A percentile compares a stretch with the other conserved stretches of the same genome.
These are phyloP conservation scores for Russula virescens DNA, from an alignment of 768 basidiomycete genomes.

Conservation along the genomic window DNA sequence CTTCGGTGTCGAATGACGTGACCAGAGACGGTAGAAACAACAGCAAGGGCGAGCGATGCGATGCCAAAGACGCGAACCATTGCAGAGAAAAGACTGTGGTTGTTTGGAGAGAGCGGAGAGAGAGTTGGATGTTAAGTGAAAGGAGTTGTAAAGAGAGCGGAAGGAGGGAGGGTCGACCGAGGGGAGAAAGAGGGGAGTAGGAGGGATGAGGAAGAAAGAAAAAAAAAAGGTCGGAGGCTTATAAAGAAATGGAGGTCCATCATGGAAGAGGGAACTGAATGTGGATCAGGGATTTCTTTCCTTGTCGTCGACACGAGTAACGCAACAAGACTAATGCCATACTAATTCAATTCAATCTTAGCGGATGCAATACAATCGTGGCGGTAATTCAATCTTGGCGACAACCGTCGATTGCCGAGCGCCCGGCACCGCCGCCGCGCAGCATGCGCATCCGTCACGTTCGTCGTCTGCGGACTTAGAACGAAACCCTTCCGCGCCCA, in stretches of 20 bases:
- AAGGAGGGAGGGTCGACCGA: background rate
- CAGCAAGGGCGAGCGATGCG: conserved; percentile 41
- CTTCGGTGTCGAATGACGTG: conserved; percentile 5
- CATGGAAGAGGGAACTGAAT: background rate
- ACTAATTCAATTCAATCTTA: too few relatives aligned
- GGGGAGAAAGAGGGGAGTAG: background rate
- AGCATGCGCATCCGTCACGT: too few relatives aligned
- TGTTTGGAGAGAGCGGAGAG: conserved; percentile 27
- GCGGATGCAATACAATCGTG: too few relatives aligned
- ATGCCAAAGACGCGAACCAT: conserved; percentile 33
- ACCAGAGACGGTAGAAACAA: conserved; percentile 28
- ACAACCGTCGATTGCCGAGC: background rate
- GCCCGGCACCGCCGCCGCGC: too few relatives aligned
- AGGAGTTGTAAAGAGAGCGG: conserved; percentile 18
- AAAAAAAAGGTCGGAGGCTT: background rate
- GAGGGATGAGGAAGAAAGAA: background rate
- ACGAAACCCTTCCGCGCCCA: too few relatives aligned
- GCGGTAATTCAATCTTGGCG: too few relatives aligned
- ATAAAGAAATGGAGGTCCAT: background rate
- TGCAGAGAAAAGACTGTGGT: conserved; percentile 8
- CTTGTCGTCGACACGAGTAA: too few relatives aligned
- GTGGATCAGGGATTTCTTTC: too few relatives aligned
- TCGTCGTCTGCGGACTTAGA: too few relatives aligned
- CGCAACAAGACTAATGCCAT: too few relatives aligned
- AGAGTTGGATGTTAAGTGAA: conserved; percentile 10